A percentile compares a stretch with the other conserved stretches of the same genome.
phyloP scores from a whole-genome alignment of 352 stramenopile genomes.

The Phytophthora melonis region DNA sequence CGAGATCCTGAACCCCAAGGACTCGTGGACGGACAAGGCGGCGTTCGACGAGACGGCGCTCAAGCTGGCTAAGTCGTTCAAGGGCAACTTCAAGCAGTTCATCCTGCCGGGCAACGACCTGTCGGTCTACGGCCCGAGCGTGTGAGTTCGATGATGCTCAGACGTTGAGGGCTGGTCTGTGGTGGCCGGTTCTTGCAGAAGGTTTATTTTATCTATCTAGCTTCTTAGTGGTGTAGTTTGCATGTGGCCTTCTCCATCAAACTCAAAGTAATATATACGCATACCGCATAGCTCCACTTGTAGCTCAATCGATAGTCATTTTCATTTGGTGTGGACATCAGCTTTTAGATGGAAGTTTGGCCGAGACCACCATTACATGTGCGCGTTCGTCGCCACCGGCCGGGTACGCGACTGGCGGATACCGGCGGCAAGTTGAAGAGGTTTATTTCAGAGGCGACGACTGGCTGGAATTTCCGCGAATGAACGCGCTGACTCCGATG shows the following conservation, averaged over 20 bases:
- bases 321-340: no score
- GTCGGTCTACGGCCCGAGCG: conserved; percentile 66
- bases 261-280: no score
- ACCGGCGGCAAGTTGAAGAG: not conserved
- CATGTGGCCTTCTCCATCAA: no score
- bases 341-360: no score
- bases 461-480: not conserved
- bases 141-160: not conserved
- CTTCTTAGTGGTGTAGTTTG: no score
- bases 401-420: not conserved
- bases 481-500: not conserved
- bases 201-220: no score
- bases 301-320: no score
- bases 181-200: no score
- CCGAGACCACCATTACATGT: no score
- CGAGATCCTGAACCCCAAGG: conserved; percentile 79
- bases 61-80: conserved; percentile 82
- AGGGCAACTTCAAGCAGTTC: conserved; percentile 90
- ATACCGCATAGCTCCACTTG: no score
- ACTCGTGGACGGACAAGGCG: conserved; percentile 84
- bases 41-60: conserved; percentile 77
- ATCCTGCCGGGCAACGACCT: conserved; percentile 80
- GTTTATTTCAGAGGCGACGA: not conserved
- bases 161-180: no score
- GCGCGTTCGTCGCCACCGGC: no score